Conservation (phyloP, 495 filamentous ascomycete genomes). For the Recurvomyces mirabilis region DNA sequence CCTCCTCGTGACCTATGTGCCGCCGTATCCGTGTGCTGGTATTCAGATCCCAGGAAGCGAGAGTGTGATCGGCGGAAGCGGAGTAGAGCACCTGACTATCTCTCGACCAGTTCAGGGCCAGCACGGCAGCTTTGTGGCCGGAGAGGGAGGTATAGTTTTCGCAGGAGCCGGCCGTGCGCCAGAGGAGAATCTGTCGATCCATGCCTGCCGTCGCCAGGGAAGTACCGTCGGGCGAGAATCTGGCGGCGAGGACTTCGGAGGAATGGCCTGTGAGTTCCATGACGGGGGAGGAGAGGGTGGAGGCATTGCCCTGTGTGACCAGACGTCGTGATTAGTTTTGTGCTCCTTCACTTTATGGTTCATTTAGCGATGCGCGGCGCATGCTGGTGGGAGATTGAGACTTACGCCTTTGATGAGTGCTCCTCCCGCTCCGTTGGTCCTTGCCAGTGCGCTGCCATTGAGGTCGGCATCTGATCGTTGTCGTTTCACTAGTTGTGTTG, state of each 20-base stretch:
- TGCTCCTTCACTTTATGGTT: conserved; percentile 1
- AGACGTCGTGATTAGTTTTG: conserved; percentile 24
- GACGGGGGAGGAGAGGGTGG: conserved; percentile 77
- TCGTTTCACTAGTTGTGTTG: conserved; percentile 77
- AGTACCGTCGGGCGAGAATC: conserved; percentile 78
- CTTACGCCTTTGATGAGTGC: conserved; percentile 76
- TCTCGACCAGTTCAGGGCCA: conserved; percentile 93
- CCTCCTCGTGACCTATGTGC: conserved; percentile 86
- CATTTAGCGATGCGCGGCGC: conserved; percentile 20
- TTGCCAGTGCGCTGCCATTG: conserved; percentile 46
- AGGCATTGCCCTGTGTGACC: conserved; percentile 58
- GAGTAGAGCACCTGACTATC: conserved; percentile 86
- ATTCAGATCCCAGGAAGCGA: conserved; percentile 91
- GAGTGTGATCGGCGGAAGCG: conserved; percentile 79
- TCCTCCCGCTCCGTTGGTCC: conserved; percentile 56
- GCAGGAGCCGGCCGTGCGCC: conserved; percentile 83
- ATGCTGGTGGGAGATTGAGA: conserved; percentile 8
- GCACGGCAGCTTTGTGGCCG: conserved; percentile 79
- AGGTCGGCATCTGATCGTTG: conserved; percentile 63
- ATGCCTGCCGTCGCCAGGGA: conserved; percentile 90
- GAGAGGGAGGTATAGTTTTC: conserved; percentile 82
- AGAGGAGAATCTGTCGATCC: conserved; percentile 85
- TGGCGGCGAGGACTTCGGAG: conserved; percentile 79
- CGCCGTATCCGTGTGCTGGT: conserved; percentile 77
- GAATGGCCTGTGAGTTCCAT: conserved; percentile 76